Percentiles rank a stretch among this genome's conserved stretches.
Conservation (phyloP, 2,329 filamentous ascomycete species). For the Aspergillus eucalypticola region DNA sequence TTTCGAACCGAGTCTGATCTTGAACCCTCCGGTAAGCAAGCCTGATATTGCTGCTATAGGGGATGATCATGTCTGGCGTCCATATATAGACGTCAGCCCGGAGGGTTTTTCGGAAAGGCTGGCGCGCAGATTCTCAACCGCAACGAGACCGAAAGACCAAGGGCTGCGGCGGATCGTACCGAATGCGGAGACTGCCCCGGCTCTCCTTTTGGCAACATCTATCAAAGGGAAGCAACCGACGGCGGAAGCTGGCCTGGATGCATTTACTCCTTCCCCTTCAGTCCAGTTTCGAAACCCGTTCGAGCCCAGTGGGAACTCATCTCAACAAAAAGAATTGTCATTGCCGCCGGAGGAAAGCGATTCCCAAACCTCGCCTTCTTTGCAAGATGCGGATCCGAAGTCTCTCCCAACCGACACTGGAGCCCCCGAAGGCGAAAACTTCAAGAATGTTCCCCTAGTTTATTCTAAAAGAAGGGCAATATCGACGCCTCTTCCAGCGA, state of each 20-base stretch:
- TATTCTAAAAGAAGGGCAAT: constrained; percentile 33
- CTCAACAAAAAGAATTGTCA: constrained; percentile 10
- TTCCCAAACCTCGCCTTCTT: constrained; percentile 20
- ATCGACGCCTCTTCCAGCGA: constrained; percentile 30
- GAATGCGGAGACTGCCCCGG: constrained; percentile 47
- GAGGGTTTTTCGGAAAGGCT: constrained; percentile 32
- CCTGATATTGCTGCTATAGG: constrained; percentile 5
- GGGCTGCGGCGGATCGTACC: constrained; percentile 48
- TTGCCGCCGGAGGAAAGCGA: constrained; percentile 13
- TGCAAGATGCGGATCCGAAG: constrained; percentile 28
- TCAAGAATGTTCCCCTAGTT: constrained; percentile 30
- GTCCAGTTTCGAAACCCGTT: constrained; percentile 39
- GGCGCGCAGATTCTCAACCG: constrained; percentile 44
- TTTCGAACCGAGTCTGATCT: constrained; percentile 28
- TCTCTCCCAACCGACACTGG: constrained; percentile 21
- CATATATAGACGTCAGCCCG: constrained; percentile 40
- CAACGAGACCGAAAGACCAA: constrained; percentile 36
- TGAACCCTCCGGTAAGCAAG: constrained; percentile 6
- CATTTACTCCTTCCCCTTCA: constrained; percentile 23
- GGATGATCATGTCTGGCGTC: constrained; percentile 35
- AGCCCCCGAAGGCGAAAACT: constrained; percentile 33
- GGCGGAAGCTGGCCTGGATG: constrained; percentile 26
- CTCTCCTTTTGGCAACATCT: constrained; percentile 50
- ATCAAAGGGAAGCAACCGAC: constrained; percentile 30
- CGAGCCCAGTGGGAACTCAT: constrained; percentile 14